phyloP scores from a whole-genome alignment of 2,329 filamentous ascomycete species.

The Colletotrichum theobromicola region DNA sequence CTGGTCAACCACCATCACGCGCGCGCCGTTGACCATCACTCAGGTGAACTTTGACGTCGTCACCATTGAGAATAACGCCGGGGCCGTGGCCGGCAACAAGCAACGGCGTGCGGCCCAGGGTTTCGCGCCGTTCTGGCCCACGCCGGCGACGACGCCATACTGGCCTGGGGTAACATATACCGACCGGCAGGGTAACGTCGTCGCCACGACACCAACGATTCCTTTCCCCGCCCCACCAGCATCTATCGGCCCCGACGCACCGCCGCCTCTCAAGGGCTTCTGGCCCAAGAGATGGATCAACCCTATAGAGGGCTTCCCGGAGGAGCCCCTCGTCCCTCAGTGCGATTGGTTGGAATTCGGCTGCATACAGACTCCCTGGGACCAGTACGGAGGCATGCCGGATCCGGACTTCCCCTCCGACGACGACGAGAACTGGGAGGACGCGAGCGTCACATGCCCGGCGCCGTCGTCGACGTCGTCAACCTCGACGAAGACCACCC shows the following conservation, averaged over 20 bases:
- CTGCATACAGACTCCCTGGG: too few relatives aligned
- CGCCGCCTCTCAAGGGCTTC: constrained; percentile 11
- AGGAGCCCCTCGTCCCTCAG: too few relatives aligned
- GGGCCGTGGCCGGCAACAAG: not conserved
- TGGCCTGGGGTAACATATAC: constrained; percentile 27
- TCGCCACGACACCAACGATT: constrained; percentile 9
- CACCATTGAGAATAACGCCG: constrained; percentile 21
- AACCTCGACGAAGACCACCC: too few relatives aligned
- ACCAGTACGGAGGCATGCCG: too few relatives aligned
- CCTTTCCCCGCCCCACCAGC: constrained; percentile 25
- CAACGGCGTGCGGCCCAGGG: constrained; percentile 10
- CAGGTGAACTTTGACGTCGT: constrained; percentile 28
- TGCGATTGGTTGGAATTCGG: too few relatives aligned
- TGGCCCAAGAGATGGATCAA: too few relatives aligned
- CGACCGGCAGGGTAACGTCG: constrained; percentile 18
- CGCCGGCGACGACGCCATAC: constrained; percentile 22
- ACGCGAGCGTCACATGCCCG: too few relatives aligned
- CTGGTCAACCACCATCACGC: constrained; percentile 35
- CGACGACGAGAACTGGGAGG: too few relatives aligned
- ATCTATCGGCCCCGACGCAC: constrained; percentile 19
- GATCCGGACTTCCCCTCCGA: too few relatives aligned
- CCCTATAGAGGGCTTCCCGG: too few relatives aligned
- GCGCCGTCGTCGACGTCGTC: too few relatives aligned
- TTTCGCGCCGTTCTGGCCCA: constrained; percentile 24
- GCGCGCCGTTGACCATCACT: constrained; percentile 30